Evolutionary conservation across 305 asterid species (phyloP).

Genomic region (Fraxinus nigra): DNA sequence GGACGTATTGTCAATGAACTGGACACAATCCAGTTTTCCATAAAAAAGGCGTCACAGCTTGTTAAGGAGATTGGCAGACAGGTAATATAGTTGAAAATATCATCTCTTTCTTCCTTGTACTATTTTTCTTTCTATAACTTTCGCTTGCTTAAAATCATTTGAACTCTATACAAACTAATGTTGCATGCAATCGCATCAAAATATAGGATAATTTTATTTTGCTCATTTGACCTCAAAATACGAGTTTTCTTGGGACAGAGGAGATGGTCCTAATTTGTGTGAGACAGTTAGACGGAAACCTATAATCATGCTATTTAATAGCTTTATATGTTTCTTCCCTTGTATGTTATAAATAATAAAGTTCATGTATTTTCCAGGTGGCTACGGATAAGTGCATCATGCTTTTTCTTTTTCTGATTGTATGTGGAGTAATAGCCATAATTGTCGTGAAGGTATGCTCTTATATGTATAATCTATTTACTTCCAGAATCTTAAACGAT

Average conservation of each 20-base stretch:
- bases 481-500: not conserved
- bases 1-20: slow-evolving; percentile 93
- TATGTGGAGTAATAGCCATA: slow-evolving; percentile 91
- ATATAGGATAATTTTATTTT: not conserved
- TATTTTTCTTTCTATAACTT: not conserved
- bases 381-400: slow-evolving; percentile 99
- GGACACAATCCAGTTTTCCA: slow-evolving; percentile 89
- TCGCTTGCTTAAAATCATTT: not conserved
- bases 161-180: slow-evolving; percentile 1
- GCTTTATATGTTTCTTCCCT: slow-evolving; percentile 7
- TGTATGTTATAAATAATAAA: slow-evolving; percentile 12
- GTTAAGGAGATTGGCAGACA: slow-evolving; percentile 98
- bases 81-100: slow-evolving; percentile 39
- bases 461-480: not conserved
- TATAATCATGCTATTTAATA: not conserved
- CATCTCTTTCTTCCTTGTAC: not conserved
- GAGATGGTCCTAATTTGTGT: not conserved
- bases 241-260: not conserved
- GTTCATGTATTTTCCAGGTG: slow-evolving; percentile 59
- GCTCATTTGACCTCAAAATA: slow-evolving; percentile 7
- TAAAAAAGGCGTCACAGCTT: slow-evolving; percentile 93
- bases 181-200: not conserved
- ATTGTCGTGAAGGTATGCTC: slow-evolving; percentile 85
- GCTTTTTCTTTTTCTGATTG: slow-evolving; percentile 89
- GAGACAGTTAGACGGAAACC: not conserved